Conservation (phyloP, 371 early-diverging fungal species). For the Mortierella polycephala region DNA sequence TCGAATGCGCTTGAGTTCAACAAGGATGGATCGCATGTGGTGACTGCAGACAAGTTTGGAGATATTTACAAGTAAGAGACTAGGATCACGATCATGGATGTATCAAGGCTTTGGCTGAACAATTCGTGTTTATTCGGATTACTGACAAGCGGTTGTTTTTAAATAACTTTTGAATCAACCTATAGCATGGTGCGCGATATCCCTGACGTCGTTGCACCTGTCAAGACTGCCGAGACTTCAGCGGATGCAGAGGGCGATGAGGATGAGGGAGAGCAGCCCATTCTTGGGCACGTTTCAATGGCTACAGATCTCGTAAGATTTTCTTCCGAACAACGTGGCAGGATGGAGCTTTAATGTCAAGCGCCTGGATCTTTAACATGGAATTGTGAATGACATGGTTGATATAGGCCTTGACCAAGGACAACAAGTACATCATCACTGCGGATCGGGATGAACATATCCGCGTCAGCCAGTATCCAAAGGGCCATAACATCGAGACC, state of each 20-base stretch:
- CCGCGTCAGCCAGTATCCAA: conserved; percentile 89
- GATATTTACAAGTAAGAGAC: conserved; percentile 82
- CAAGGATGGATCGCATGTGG: conserved; percentile 63
- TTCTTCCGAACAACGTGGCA: not conserved
- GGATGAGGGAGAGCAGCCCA: conserved; percentile 64
- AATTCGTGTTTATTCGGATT: too few relatives aligned
- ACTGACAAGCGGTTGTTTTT: not conserved
- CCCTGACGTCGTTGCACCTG: conserved; percentile 35
- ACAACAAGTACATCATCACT: conserved; percentile 81
- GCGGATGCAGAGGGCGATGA: conserved; percentile 54
- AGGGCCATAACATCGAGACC: conserved; percentile 86
- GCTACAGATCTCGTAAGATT: conserved; percentile 83
- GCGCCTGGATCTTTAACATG: too few relatives aligned
- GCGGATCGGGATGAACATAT: conserved; percentile 98
- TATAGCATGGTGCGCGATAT: conserved; percentile 48
- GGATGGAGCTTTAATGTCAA: too few relatives aligned
- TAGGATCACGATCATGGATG: not conserved
- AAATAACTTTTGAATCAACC: not conserved
- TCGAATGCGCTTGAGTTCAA: conserved; percentile 76
- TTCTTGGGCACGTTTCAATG: conserved; percentile 96
- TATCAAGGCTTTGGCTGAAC: too few relatives aligned
- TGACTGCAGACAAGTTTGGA: conserved; percentile 96
- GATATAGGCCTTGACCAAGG: conserved; percentile 59
- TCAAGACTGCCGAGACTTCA: conserved; percentile 24
- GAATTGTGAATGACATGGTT: too few relatives aligned